Base-by-base conservation (phyloP, 768 basidiomycete genomes). In the Boletales sp. region DNA sequence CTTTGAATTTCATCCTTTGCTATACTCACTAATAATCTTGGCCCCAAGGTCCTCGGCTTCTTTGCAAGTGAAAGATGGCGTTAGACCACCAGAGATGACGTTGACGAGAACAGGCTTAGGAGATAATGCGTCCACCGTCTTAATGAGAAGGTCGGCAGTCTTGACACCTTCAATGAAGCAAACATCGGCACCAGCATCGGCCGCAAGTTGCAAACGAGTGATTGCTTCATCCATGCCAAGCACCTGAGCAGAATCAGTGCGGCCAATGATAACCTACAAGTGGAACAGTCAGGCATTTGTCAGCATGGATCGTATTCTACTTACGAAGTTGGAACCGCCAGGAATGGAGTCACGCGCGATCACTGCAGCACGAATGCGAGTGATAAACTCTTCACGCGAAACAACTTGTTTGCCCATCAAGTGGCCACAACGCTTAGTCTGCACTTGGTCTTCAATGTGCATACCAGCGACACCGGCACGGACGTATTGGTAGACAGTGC, bases 371-470 rank as follows among this genome's bases (percentile, higher is more conserved):
- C 86, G 83, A 56, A 90, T 83, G 36, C 87, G 82, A 10, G 80
- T 84, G 27, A 87, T 44, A 54, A 86, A 86, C 60, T 86, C 87
- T 60, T 89, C 86, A 2, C 85, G 78, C 7, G 85, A 86, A 32
- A 90, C 86, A 38, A 90, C 86, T 63, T 88, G 86, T 67, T 90
- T 90, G 42, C 88, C 87, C 62, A 87, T 74, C 39, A 90, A 69
- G 62, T 90, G 88, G 1, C 88, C 87, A 52, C 87, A 90, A 48
- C 87, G 64, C 66, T 89, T 89, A 2, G 85, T 88, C 63, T 88
- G 87, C 1, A 88, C 85, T 68, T 90, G 87, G 59, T 88, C 87
- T 66, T 90, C 87, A 35, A 90, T 88, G 63, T 90, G 87, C 59
- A 87, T 74, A 4, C 73, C 87, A 15, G 87, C 87, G 18, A 88